phyloP scores from a whole-genome alignment of 2,329 filamentous ascomycete species.

The Blastomyces parvus region DNA sequence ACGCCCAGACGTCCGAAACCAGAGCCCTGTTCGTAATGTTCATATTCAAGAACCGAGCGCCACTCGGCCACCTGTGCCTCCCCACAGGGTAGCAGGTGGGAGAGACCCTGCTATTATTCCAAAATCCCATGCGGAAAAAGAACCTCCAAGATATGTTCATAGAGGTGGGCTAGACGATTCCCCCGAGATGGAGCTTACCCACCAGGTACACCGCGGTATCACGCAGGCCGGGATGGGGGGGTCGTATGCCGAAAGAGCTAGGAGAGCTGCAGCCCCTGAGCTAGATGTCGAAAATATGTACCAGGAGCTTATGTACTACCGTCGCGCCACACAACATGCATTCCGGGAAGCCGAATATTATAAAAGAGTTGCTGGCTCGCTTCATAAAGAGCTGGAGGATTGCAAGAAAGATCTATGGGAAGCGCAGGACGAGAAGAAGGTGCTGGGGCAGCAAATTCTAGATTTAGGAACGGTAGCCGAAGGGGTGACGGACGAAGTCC shows the following conservation, averaged over 20 bases:
- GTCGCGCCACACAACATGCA: neutral
- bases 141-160: neutral
- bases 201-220: conserved; percentile 1
- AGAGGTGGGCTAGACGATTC: neutral
- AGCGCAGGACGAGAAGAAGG: conserved; percentile 5
- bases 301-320: neutral
- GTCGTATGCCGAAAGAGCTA: neutral
- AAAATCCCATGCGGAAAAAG: neutral
- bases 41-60: neutral
- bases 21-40: neutral
- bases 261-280: neutral
- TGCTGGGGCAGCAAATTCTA: conserved; percentile 5
- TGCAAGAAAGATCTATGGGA: conserved; percentile 5
- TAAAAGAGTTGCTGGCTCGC: neutral
- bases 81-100: neutral
- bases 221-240: neutral
- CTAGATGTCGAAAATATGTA: neutral
- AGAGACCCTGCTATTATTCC: neutral
- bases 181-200: neutral
- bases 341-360: conserved; percentile 2
- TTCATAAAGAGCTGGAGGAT: conserved; percentile 4
- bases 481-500: conserved; percentile 5
- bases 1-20: neutral
- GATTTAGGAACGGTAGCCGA: conserved; percentile 5
- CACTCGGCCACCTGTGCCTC: neutral